A percentile compares a stretch with the other conserved stretches of the same genome.
These are phyloP conservation scores for Serendipita sp. DNA, from an alignment of 768 basidiomycete species.

Conservation along the genomic window DNA sequence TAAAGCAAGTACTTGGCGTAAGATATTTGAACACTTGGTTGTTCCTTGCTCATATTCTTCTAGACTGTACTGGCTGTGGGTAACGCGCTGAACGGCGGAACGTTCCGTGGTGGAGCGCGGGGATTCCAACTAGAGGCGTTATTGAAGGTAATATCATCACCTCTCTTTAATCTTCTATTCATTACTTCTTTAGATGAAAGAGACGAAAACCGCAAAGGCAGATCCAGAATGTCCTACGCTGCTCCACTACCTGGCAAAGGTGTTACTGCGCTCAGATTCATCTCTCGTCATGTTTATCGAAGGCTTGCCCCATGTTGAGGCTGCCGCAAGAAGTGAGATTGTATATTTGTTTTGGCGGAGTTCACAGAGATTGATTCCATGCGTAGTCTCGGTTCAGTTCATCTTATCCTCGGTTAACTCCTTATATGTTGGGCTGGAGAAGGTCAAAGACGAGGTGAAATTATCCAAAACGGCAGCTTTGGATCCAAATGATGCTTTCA, in stretches of 20 bases:
- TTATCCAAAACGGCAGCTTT: conserved; percentile 23
- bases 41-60: not conserved
- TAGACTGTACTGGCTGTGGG: conserved; percentile 64
- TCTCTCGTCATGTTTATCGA: conserved; percentile 55
- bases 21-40: conserved; percentile 10
- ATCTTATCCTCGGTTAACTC: conserved; percentile 43
- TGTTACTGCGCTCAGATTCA: conserved; percentile 53
- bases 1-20: conserved; percentile 59
- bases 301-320: conserved; percentile 66
- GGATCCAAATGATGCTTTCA: conserved; percentile 42
- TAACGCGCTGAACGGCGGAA: conserved; percentile 67
- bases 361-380: not conserved
- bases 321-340: conserved; percentile 59
- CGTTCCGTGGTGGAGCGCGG: conserved; percentile 65
- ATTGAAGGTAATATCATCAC: conserved; percentile 41
- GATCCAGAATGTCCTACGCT: conserved; percentile 66
- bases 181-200: conserved; percentile 42
- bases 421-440: conserved; percentile 39
- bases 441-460: conserved; percentile 41
- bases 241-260: conserved; percentile 76
- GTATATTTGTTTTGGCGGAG: conserved; percentile 5
- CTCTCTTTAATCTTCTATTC: not conserved
- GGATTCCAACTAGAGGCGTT: conserved; percentile 79
- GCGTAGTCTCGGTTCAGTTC: conserved; percentile 56
- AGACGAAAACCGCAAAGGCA: conserved; percentile 60